These are phyloP conservation scores for Diaporthe capsici DNA, from an alignment of 2,329 filamentous ascomycete genomes.

Conservation along the genomic window DNA sequence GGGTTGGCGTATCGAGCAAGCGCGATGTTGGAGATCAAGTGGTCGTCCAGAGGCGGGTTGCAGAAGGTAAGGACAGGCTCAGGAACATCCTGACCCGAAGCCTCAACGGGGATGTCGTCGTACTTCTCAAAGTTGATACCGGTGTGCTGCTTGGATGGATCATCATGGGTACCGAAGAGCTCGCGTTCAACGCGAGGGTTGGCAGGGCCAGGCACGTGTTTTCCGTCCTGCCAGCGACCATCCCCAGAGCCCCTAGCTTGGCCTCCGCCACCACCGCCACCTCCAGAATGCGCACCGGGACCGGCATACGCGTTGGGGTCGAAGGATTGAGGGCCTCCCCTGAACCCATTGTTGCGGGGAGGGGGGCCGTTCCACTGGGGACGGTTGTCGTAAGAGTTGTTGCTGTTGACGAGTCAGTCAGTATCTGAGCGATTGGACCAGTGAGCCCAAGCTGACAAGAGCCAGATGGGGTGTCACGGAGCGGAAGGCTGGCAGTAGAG, in stretches of 20 bases:
- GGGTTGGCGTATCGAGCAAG: conserved; percentile 95
- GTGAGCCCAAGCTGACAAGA: background rate
- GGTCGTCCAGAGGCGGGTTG: conserved; percentile 95
- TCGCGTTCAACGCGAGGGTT: conserved; percentile 95
- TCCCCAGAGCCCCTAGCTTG: conserved; percentile 88
- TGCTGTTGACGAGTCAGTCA: conserved; percentile 50
- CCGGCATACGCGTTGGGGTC: conserved; percentile 73
- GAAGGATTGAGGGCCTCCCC: conserved; percentile 58
- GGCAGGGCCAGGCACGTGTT: conserved; percentile 86
- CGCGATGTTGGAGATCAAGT: conserved; percentile 92
- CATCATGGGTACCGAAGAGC: conserved; percentile 91
- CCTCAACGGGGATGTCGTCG: conserved; percentile 98
- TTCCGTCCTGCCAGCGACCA: conserved; percentile 87
- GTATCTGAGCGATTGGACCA: background rate
- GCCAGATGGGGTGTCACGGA: background rate
- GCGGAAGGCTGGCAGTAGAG: conserved; percentile 17
- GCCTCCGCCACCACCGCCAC: conserved; percentile 59
- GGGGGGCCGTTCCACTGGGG: conserved; percentile 43
- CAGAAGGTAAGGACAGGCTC: conserved; percentile 92
- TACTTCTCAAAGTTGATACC: conserved; percentile 99
- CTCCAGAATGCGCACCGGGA: conserved; percentile 47
- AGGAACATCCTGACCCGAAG: conserved; percentile 92
- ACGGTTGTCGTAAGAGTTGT: conserved; percentile 61
- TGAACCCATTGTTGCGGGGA: conserved; percentile 47
- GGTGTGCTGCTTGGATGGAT: conserved; percentile 94